Base-by-base conservation (phyloP, 352 stramenopile species). In the Phytophthora tubulina region DNA sequence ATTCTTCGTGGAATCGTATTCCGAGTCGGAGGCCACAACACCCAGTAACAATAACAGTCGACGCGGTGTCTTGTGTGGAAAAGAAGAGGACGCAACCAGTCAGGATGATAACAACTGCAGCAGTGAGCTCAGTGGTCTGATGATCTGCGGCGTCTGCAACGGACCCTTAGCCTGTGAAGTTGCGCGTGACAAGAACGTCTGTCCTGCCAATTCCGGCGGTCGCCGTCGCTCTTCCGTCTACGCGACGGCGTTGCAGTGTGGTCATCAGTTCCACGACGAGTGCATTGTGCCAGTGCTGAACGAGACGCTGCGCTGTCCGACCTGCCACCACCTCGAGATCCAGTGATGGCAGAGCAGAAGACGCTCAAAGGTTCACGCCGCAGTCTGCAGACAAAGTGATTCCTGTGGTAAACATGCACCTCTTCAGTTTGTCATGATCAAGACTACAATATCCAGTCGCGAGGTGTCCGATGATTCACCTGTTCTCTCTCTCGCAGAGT, bases 221-320 rank as follows among this genome's bases (percentile, higher is more conserved):
- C 53, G 45, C 17, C 54, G 57, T 3, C 53, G 63, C 7, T 75
- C 56, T 11, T 75, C 73, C 36, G 63, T 78, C 27, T 80, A 74
- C 56, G 48, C 72, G 32, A 80, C 65, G 32, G 45, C 31, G 41
- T 31, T 85, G 41, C 57, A 72, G 48, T 81, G 75, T 49, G 78
- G 75, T 52, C 73, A 80, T 39, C 63, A 77, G 48, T 80, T 80
- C 33, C 69, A 78, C 55, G 73, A 80, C 63, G 73, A 85, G 68
- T 85, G 78, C 68, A 82, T 81, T 51, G 60, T 85, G 7, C 72
- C 68, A 8, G 68, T 77, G 7, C 59, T 85, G 15, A 79, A 85
- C 63, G 56, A 75, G 31, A 73, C 67, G 35, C 52, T 85, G 49
- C 51, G 62, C 27, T 85, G 78, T 21, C 78, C 75, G 33, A 72